phyloP scores from a whole-genome alignment of 2,329 filamentous ascomycete genomes.

The Coniochaeta ligniaria region DNA sequence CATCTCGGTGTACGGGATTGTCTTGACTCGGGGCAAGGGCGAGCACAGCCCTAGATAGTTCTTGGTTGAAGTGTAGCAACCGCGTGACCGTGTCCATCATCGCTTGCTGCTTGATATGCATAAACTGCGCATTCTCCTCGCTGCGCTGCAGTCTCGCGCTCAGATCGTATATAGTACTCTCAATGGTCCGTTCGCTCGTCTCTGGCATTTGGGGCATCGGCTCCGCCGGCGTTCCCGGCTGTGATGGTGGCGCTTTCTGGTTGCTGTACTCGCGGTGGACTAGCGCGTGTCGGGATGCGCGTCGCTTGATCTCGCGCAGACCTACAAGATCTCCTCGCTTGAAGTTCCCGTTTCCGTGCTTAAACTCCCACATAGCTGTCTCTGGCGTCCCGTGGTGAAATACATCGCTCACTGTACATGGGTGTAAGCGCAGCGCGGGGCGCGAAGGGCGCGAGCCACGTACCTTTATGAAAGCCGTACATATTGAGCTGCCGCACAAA shows the following conservation, averaged over 20 bases:
- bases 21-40: conserved; percentile 69
- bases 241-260: conserved; percentile 60
- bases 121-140: conserved; percentile 73
- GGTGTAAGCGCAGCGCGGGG: conserved; percentile 13
- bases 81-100: conserved; percentile 75
- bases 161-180: conserved; percentile 78
- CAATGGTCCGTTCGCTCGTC: conserved; percentile 59
- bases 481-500: conserved; percentile 98
- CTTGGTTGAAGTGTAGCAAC: conserved; percentile 69
- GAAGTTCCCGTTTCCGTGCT: conserved; percentile 95
- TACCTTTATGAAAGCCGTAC: conserved; percentile 99
- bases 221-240: conserved; percentile 79
- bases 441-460: conserved; percentile 7
- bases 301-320: conserved; percentile 88
- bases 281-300: conserved; percentile 85
- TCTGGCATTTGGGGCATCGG: conserved; percentile 53
- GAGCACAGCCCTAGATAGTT: conserved; percentile 69
- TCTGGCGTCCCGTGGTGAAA: conserved; percentile 94
- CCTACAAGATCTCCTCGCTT: conserved; percentile 90
- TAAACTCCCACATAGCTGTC: conserved; percentile 96
- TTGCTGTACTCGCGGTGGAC: conserved; percentile 87
- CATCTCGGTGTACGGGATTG: conserved; percentile 71
- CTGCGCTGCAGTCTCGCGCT: conserved; percentile 68
- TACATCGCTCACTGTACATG: conserved; percentile 82
- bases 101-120: conserved; percentile 75